Conservation (phyloP, 2,329 filamentous ascomycete species). For the Coniosporium tulheliwenetii region DNA sequence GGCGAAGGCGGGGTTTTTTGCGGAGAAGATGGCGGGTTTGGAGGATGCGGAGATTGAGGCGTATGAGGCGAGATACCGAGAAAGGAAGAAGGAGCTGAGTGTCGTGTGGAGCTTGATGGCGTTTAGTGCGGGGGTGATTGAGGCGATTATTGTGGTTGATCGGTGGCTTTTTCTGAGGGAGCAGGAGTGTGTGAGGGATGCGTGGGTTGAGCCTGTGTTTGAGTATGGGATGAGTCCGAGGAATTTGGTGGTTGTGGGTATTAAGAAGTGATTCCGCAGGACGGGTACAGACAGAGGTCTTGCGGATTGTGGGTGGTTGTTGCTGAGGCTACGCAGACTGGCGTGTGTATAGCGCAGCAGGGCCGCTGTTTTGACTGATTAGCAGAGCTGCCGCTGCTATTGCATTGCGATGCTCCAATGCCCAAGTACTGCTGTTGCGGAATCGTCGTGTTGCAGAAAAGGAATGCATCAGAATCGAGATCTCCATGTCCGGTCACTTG, state of each 20-base stretch:
- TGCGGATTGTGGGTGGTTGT: too few relatives aligned
- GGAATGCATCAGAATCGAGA: too few relatives aligned
- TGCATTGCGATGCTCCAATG: too few relatives aligned
- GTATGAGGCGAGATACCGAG: conserved; percentile 52
- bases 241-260: conserved; percentile 83
- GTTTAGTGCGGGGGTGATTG: conserved; percentile 77
- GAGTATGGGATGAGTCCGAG: conserved; percentile 74
- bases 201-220: conserved; percentile 90
- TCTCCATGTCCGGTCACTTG: too few relatives aligned
- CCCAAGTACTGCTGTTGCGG: too few relatives aligned
- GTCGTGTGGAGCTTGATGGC: conserved; percentile 93
- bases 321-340: too few relatives aligned
- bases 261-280: conserved; percentile 42
- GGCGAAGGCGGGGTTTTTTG: conserved; percentile 30
- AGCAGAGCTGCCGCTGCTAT: too few relatives aligned
- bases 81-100: conserved; percentile 64
- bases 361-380: too few relatives aligned
- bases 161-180: conserved; percentile 78
- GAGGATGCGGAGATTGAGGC: conserved; percentile 58
- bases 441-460: too few relatives aligned
- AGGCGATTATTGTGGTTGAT: conserved; percentile 81
- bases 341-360: too few relatives aligned
- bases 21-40: conserved; percentile 48
- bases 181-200: conserved; percentile 51
- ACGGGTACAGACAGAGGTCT: too few relatives aligned